Percentiles rank a stretch among this genome's conserved stretches.
These are phyloP conservation scores for Rhodotorula taiwanensis DNA, from an alignment of 768 basidiomycete genomes.

Conservation along the genomic window DNA sequence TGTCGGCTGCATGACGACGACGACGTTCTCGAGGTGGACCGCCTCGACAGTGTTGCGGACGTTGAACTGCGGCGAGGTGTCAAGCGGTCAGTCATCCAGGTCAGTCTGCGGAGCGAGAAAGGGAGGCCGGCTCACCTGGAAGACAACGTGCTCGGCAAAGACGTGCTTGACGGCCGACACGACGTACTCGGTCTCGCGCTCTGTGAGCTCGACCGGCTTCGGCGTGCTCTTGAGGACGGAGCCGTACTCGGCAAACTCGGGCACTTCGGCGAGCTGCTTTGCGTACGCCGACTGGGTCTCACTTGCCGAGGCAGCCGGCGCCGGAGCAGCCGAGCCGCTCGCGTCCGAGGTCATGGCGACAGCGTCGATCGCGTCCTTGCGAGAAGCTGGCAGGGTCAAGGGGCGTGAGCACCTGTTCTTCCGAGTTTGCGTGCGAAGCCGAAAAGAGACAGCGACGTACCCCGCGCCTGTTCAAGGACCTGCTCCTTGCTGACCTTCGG, in stretches of 20 bases:
- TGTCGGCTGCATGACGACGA: slow-evolving; percentile 82
- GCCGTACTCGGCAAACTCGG: slow-evolving; percentile 79
- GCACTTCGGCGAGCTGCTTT: slow-evolving; percentile 74
- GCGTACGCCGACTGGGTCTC: slow-evolving; percentile 83
- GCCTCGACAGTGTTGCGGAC: slow-evolving; percentile 93
- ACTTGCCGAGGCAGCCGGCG: slow-evolving; percentile 64
- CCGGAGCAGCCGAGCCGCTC: slow-evolving; percentile 57
- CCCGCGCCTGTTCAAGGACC: slow-evolving; percentile 76
- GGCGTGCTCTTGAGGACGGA: slow-evolving; percentile 75
- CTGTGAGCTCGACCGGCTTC: slow-evolving; percentile 76
- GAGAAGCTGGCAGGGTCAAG: slow-evolving; percentile 13
- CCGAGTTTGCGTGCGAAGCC: no score
- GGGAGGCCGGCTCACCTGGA: slow-evolving; percentile 46
- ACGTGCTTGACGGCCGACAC: slow-evolving; percentile 95
- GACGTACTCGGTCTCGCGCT: slow-evolving; percentile 96
- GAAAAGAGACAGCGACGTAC: slow-evolving; percentile 52
- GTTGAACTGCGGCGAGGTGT: slow-evolving; percentile 63
- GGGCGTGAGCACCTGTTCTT: neutral
- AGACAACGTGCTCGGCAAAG: slow-evolving; percentile 89
- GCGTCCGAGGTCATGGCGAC: slow-evolving; percentile 51
- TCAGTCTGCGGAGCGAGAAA: neutral
- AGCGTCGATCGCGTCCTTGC: slow-evolving; percentile 50
- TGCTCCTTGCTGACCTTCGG: slow-evolving; percentile 93
- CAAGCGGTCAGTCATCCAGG: neutral
- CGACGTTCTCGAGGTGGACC: slow-evolving; percentile 87